Evolutionary conservation across 139 green algal genomes (phyloP).

Genomic region (Penium margaritaceum): DNA sequence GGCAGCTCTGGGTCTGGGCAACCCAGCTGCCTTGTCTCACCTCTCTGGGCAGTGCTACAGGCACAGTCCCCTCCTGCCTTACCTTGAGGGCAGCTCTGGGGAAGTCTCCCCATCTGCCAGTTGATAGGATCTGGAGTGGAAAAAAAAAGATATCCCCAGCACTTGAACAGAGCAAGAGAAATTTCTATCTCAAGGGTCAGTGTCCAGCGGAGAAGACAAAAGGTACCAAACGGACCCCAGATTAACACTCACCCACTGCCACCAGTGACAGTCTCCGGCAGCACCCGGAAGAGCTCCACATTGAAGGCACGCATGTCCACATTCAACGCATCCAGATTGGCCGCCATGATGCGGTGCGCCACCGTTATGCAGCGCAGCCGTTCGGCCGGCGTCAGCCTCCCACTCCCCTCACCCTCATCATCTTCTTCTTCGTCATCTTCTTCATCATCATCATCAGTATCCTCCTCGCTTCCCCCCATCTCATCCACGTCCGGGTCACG

Average conservation of each 20-base stretch:
- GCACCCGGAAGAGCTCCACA: conserved; percentile 36
- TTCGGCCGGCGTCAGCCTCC: conserved; percentile 25
- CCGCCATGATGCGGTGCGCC: conserved; percentile 39
- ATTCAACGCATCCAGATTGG: conserved; percentile 47
- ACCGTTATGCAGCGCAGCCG: conserved; percentile 27
- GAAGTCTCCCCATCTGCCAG: neutral
- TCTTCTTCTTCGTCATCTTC: no score
- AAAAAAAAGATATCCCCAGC: neutral
- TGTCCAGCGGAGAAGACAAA: conserved; percentile 7
- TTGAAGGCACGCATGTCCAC: conserved; percentile 45
- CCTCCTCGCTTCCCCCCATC: conserved; percentile 1
- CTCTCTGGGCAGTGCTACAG: no score
- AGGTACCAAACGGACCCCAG: no score
- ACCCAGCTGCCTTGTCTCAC: no score
- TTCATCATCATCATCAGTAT: conserved; percentile 4
- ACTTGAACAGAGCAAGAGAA: neutral
- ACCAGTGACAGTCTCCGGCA: conserved; percentile 39
- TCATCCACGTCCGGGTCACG: neutral
- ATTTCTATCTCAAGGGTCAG: neutral
- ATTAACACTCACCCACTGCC: no score
- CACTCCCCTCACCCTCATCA: no score
- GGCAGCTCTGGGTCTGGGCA: no score
- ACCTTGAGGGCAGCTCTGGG: neutral
- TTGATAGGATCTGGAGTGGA: neutral
- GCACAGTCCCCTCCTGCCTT: no score